Conservation (phyloP, 2,329 filamentous ascomycete species). For the Beauveria sp. region DNA sequence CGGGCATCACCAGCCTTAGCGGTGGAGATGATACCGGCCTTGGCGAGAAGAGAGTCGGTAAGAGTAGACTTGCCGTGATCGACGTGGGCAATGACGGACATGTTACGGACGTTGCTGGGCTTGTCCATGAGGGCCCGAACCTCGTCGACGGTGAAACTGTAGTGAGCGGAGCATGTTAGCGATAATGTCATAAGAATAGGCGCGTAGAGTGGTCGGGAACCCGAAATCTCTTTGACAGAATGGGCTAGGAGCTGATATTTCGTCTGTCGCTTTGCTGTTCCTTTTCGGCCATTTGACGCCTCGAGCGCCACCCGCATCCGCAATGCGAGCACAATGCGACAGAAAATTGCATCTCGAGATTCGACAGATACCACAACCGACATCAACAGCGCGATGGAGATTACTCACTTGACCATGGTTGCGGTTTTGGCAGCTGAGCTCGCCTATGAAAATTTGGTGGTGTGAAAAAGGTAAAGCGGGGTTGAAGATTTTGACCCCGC, state of each 20-base stretch:
- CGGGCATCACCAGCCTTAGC: constrained; percentile 93
- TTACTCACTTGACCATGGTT: constrained; percentile 99
- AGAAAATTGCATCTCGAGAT: background rate
- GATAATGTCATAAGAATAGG: background rate
- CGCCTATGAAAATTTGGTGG: constrained; percentile 31
- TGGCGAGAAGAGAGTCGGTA: constrained; percentile 97
- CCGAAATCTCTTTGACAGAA: background rate
- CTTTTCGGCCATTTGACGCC: background rate
- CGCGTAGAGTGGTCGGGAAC: background rate
- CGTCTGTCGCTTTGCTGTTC: background rate
- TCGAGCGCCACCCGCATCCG: background rate
- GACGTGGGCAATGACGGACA: constrained; percentile 99
- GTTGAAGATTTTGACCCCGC: constrained; percentile 30
- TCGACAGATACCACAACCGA: background rate
- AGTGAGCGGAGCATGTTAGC: constrained; percentile 12
- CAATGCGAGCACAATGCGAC: background rate
- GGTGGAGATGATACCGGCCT: constrained; percentile 98
- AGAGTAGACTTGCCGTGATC: constrained; percentile 99
- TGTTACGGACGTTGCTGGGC: constrained; percentile 77
- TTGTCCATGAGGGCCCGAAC: constrained; percentile 73
- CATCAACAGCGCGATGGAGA: constrained; percentile 9
- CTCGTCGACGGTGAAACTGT: constrained; percentile 97
- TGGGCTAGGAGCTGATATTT: background rate
- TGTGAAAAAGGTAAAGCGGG: constrained; percentile 32
- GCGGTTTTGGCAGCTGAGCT: constrained; percentile 59